Evolutionary conservation across 306 rosid species (phyloP).

Genomic region (Rosa chinensis): DNA sequence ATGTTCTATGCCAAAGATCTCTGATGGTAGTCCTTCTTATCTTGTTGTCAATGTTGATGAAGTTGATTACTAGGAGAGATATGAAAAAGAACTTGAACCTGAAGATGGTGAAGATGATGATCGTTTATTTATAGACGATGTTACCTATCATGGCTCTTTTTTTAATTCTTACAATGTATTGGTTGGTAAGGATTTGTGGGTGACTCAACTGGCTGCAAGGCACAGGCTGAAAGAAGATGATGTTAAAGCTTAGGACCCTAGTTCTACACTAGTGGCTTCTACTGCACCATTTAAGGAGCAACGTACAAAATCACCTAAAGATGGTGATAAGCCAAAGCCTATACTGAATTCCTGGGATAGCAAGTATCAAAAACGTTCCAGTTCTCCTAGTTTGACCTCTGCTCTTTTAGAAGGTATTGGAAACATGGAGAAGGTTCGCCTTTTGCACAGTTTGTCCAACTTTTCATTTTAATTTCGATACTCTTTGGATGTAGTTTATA

Average conservation of each 20-base stretch:
- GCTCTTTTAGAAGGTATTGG: too few relatives aligned
- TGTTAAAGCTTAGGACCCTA: constrained; percentile 6
- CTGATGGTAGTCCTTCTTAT: constrained; percentile 97
- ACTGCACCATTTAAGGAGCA: background rate
- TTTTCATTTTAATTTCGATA: too few relatives aligned
- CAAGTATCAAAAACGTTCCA: constrained; percentile 8
- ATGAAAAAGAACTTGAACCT: too few relatives aligned
- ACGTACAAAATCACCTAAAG: background rate
- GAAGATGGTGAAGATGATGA: constrained; percentile 18
- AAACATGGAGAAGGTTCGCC: too few relatives aligned
- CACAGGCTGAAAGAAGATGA: constrained; percentile 34
- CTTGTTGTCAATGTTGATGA: constrained; percentile 99
- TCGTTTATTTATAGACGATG: constrained; percentile 24
- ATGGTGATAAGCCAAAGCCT: constrained; percentile 23
- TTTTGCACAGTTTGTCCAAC: too few relatives aligned
- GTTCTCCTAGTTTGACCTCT: too few relatives aligned
- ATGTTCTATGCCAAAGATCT: constrained; percentile 96
- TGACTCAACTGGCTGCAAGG: constrained; percentile 30
- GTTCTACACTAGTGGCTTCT: background rate
- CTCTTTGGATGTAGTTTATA: too few relatives aligned
- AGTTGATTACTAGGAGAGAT: background rate
- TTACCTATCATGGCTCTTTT: constrained; percentile 20
- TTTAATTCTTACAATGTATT: constrained; percentile 37
- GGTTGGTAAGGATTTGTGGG: constrained; percentile 22
- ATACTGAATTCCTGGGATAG: constrained; percentile 17